These are phyloP conservation scores for Excoecaria agallocha DNA, from an alignment of 345 rosid genomes.

Conservation along the genomic window DNA sequence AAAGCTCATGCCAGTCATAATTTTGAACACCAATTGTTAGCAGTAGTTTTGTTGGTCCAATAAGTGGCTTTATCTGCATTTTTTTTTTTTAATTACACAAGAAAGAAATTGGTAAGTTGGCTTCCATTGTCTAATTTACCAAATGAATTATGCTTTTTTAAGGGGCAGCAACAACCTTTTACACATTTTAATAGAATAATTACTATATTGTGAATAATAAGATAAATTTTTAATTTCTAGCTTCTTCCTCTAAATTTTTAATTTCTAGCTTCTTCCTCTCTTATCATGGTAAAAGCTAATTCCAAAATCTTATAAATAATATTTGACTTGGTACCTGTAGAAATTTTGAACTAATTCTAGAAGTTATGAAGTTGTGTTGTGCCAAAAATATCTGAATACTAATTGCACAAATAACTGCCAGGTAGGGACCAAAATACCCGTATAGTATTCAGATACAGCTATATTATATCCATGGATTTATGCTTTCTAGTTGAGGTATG, in stretches of 20 bases:
- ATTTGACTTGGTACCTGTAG: not conserved
- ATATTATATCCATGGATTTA: not conserved
- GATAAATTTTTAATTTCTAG: not conserved
- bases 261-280: not conserved
- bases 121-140: not conserved
- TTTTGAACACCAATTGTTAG: conserved; percentile 63
- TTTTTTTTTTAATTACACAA: conserved; percentile 18
- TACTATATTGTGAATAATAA: not conserved
- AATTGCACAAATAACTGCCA: not conserved
- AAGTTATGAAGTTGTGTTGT: not conserved
- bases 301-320: not conserved
- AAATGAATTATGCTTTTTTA: not conserved
- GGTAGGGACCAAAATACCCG: not conserved
- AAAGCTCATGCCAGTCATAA: conserved; percentile 86
- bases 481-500: not conserved
- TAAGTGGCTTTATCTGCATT: conserved; percentile 85
- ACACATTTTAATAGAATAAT: not conserved
- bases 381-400: not conserved
- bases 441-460: too few relatives aligned
- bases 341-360: too few relatives aligned
- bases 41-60: conserved; percentile 74
- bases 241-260: not conserved
- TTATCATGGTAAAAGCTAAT: not conserved
- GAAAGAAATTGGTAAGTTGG: not conserved
- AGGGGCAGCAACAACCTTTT: not conserved